Percentiles rank a stretch among this genome's conserved stretches.
Evolutionary conservation across 2,329 filamentous ascomycete species (phyloP).

Genomic region (Ceratocystis papillata): DNA sequence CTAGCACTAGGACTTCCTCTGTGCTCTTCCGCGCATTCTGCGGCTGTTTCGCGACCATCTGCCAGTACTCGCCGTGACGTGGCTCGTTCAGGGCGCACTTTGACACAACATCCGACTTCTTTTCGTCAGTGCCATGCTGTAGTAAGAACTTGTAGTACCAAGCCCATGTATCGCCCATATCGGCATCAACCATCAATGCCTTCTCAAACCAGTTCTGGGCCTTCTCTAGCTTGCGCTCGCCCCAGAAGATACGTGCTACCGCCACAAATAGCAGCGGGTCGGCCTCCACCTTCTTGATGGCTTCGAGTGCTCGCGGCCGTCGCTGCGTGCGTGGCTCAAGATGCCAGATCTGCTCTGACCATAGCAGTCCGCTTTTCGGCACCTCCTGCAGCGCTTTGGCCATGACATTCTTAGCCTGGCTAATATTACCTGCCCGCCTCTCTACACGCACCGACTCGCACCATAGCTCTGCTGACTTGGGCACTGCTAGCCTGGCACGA

Average conservation of each 20-base stretch:
- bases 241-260: conserved; percentile 93
- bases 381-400: conserved; percentile 86
- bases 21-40: conserved; percentile 61
- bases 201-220: conserved; percentile 97
- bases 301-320: conserved; percentile 81
- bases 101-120: conserved; percentile 68
- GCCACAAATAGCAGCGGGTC: conserved; percentile 82
- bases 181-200: conserved; percentile 75
- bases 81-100: conserved; percentile 81
- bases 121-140: conserved; percentile 91
- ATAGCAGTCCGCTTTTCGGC: conserved; percentile 74
- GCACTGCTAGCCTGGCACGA: conserved; percentile 74
- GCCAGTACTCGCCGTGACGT: conserved; percentile 86
- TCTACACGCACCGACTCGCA: conserved; percentile 91
- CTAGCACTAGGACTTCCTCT: conserved; percentile 75
- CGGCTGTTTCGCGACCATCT: conserved; percentile 73
- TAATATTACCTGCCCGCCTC: conserved; percentile 68
- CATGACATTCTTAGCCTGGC: conserved; percentile 85
- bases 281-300: conserved; percentile 93
- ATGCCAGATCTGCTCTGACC: conserved; percentile 92
- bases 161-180: conserved; percentile 87
- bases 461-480: conserved; percentile 76
- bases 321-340: conserved; percentile 85
- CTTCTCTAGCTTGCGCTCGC: conserved; percentile 81
- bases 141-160: conserved; percentile 94